Conservation (phyloP, 129 eudicot genomes). For the Flaveria sonorensis region DNA sequence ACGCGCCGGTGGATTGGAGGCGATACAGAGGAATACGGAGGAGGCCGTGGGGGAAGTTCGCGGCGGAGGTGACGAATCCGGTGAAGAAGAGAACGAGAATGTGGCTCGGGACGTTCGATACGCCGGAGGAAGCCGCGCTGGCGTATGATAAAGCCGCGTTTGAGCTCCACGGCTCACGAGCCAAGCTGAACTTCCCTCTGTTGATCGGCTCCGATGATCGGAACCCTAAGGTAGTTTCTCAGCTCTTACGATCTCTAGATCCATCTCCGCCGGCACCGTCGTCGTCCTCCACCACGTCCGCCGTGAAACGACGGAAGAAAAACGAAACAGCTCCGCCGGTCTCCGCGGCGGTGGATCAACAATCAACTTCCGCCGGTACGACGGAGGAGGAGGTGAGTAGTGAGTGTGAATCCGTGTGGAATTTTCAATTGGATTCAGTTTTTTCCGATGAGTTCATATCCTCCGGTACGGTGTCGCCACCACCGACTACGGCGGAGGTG, state of each 20-base stretch:
- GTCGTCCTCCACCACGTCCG: constrained; percentile 14
- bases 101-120: constrained; percentile 56
- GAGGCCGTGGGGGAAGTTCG: constrained; percentile 58
- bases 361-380: not conserved
- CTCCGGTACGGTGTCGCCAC: too few species aligned
- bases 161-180: constrained; percentile 42
- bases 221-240: not conserved
- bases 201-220: constrained; percentile 28
- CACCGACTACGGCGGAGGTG: too few species aligned
- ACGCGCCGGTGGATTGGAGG: constrained; percentile 37
- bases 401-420: constrained; percentile 27
- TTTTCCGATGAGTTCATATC: not conserved
- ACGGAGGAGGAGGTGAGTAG: constrained; percentile 6
- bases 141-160: constrained; percentile 58
- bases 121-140: constrained; percentile 57
- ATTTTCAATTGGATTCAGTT: constrained; percentile 3
- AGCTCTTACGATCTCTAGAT: not conserved
- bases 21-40: constrained; percentile 49
- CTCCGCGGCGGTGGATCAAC: constrained; percentile 7
- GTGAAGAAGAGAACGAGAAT: constrained; percentile 41
- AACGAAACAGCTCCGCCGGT: not conserved
- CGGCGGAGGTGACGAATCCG: constrained; percentile 56
- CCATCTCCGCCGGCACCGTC: not conserved
- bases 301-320: constrained; percentile 23
- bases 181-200: constrained; percentile 54